Conservation (phyloP, 257 asterid species). For the Thymus quinquecostatus region DNA sequence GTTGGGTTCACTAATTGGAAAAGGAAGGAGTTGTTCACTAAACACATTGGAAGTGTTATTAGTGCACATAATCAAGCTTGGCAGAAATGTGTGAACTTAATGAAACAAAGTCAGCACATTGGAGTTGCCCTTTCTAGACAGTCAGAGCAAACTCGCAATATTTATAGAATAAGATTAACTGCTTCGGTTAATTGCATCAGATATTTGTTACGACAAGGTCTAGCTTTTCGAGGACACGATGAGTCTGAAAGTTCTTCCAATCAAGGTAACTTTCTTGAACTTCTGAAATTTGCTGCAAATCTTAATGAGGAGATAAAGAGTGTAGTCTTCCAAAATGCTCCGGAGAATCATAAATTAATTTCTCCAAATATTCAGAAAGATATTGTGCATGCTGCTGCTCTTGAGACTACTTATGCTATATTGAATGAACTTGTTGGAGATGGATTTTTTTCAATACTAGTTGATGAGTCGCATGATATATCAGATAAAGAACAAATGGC, state of each 20-base stretch:
- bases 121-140: not conserved
- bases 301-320: not conserved
- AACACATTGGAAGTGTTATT: no score
- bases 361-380: not conserved
- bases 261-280: not conserved
- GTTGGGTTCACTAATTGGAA: no score
- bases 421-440: not conserved
- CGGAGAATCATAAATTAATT: not conserved
- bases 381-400: not conserved
- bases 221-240: not conserved
- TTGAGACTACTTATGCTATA: not conserved
- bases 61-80: no score
- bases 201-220: not conserved
- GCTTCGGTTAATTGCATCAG: not conserved
- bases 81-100: no score
- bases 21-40: no score
- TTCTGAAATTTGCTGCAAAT: not conserved
- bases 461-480: slow-evolving; percentile 4
- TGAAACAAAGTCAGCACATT: not conserved
- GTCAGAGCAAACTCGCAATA: not conserved
- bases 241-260: not conserved
- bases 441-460: not conserved
- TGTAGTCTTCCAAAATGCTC: not conserved
- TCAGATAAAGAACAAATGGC: not conserved
- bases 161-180: not conserved